phyloP scores from a whole-genome alignment of 2,329 filamentous ascomycete species.

The Sclerotinia trifoliorum region DNA sequence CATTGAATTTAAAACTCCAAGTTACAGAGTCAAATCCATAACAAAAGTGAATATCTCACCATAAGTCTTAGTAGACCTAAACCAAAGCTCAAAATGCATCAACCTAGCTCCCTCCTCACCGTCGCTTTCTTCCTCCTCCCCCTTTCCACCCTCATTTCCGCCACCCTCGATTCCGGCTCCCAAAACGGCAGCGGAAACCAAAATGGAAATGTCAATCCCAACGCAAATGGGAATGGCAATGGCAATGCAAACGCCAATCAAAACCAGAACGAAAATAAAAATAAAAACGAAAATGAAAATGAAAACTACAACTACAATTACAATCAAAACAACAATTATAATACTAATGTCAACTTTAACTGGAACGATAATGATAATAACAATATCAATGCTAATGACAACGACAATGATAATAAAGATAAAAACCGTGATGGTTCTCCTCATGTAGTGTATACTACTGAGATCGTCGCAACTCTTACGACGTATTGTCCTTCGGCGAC shows the following conservation, averaged over 20 bases:
- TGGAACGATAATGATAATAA: neutral
- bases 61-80: neutral
- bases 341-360: neutral
- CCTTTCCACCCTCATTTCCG: neutral
- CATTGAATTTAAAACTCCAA: neutral
- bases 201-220: too few species aligned
- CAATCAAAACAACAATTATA: slow-evolving; percentile 2
- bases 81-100: neutral
- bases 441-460: slow-evolving; percentile 1
- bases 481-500: slow-evolving; percentile 12
- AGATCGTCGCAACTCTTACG: neutral
- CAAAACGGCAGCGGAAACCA: neutral
- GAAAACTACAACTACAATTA: slow-evolving; percentile 6
- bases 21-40: neutral
- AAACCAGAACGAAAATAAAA: slow-evolving; percentile 1
- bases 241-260: neutral
- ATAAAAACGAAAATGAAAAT: too few species aligned
- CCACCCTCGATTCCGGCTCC: neutral
- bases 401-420: neutral
- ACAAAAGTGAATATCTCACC: neutral
- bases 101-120: neutral
- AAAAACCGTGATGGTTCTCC: neutral
- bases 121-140: neutral
- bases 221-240: neutral
- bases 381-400: neutral